Conservation (phyloP, 2,329 filamentous ascomycete genomes). For the Penicillium sp. region DNA sequence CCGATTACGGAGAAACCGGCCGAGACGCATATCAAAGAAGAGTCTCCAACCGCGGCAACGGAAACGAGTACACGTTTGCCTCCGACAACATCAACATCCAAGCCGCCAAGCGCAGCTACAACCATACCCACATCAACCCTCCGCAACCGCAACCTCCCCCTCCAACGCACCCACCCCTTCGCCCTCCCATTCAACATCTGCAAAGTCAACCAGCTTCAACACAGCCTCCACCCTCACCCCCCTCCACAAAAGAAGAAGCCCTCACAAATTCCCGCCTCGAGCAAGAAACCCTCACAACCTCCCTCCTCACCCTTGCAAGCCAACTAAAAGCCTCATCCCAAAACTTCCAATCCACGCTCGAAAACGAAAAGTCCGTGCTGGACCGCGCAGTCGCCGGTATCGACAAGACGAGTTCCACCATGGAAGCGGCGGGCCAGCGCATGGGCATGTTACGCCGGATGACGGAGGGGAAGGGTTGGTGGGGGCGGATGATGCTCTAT, state of each 20-base stretch:
- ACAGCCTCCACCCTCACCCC: neutral
- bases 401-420: conserved; percentile 72
- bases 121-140: conserved; percentile 27
- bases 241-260: conserved; percentile 63
- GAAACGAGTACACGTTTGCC: neutral
- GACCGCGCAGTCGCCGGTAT: conserved; percentile 72
- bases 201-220: conserved; percentile 21
- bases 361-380: conserved; percentile 73
- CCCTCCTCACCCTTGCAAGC: conserved; percentile 77
- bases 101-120: conserved; percentile 16
- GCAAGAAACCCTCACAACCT: conserved; percentile 79
- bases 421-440: conserved; percentile 73
- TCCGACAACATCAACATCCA: conserved; percentile 14
- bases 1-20: conserved; percentile 25
- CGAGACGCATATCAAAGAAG: neutral
- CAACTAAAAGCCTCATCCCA: conserved; percentile 76
- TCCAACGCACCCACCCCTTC: conserved; percentile 19
- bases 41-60: neutral
- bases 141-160: conserved; percentile 30
- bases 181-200: conserved; percentile 11
- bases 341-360: conserved; percentile 71
- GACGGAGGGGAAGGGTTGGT: conserved; percentile 88
- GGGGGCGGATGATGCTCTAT: conserved; percentile 81
- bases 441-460: conserved; percentile 79
- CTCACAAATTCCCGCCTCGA: conserved; percentile 77